Base-by-base conservation (phyloP, 129 eudicot genomes). In the Lactuca saligna region DNA sequence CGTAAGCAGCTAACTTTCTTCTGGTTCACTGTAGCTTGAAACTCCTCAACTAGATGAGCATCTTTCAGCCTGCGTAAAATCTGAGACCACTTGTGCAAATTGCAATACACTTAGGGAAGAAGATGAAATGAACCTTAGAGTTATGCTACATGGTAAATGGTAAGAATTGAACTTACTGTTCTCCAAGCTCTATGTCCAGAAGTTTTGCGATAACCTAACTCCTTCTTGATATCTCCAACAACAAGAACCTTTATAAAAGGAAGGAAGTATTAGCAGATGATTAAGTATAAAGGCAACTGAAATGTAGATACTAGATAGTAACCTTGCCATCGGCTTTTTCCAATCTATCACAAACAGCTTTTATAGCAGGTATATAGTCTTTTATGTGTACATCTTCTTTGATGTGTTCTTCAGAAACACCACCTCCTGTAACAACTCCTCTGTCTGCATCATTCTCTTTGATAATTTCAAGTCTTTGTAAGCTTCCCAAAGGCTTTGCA, bases 301-400 rank as follows among this genome's bases (percentile, higher is more conserved):
- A 54, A 55, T 53, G 57, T 29, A 54, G 55, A 63, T 14, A 8
- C 4, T 35, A 35, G 38, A 4, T 35, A 66, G 72, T 57, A 50
- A 88, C 98, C 95, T 93, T 89, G 70, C 91, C 95, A 31, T 84
- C 79, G 44, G 96, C 91, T 66, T 93, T 82, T 73, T 86, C 98
- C 54, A 93, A 90, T 79, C 82, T 84, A 70, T 86, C 85, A 63
- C 98, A 93, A n/a, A 93, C 78, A 29, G 86, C 90, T 74, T 78
- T 81, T 44, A 93, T 34, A 20, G 82, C 87, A 62, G 98, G 95
- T 54, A 85, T 54, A 82, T 50, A 93, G 71, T 88, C 90, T 59
- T 81, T 83, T 58, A 46, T 46, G 15, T 46, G 51, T 46, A 46
- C 51, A 46, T 46, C 51, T n/a, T 46, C 51, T 46, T 46, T 46